Conservation (phyloP, 2,329 filamentous ascomycete species). For the Claviceps paspali region DNA sequence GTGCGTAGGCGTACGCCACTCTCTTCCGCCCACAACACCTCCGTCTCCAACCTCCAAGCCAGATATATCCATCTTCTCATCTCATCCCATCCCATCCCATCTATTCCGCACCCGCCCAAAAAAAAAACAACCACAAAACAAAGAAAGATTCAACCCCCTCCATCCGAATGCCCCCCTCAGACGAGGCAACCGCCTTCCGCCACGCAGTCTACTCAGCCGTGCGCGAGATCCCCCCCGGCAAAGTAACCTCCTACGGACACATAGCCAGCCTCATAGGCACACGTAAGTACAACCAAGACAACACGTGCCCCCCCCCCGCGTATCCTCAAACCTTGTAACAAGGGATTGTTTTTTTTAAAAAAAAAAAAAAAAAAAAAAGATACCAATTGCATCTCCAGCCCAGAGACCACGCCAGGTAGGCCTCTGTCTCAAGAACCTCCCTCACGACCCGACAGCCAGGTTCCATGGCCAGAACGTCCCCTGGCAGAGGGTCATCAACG, state of each 20-base stretch:
- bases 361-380: no score
- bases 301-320: no score
- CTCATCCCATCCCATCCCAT: no score
- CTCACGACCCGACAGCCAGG: constrained; percentile 31
- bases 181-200: constrained; percentile 63
- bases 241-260: constrained; percentile 77
- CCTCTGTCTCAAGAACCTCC: constrained; percentile 75
- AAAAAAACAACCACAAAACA: no score
- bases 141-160: not conserved
- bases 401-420: constrained; percentile 74
- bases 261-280: constrained; percentile 59
- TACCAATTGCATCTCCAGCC: no score
- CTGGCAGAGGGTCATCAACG: constrained; percentile 87
- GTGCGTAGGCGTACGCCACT: no score
- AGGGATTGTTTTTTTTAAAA: not conserved
- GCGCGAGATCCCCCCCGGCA: constrained; percentile 69
- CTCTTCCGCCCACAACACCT: no score
- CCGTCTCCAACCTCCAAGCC: no score
- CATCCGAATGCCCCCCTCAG: constrained; percentile 47
- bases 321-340: no score
- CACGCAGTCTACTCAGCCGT: constrained; percentile 67
- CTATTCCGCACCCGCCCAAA: no score
- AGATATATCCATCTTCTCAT: no score
- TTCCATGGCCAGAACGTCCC: constrained; percentile 72
- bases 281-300: constrained; percentile 31